Evolutionary conservation across 306 rosid genomes (phyloP).

Genomic region (Abrus pulchellus): DNA sequence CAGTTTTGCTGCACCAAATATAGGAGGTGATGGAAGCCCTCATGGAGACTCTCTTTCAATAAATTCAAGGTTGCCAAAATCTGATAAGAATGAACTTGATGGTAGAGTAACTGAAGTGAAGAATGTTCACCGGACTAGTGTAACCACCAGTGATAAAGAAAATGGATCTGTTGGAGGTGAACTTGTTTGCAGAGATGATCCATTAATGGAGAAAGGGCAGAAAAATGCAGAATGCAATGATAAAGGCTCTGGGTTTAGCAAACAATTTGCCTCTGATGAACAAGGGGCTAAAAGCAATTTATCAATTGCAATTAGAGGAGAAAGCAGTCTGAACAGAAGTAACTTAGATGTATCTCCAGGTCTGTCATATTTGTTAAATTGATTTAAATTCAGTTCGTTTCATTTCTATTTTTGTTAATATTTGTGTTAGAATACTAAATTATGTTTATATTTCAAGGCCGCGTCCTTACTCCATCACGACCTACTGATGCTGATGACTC

Average conservation of each 20-base stretch:
- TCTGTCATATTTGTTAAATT: constrained; percentile 41
- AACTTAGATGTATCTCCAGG: constrained; percentile 75
- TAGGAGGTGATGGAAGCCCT: constrained; percentile 66
- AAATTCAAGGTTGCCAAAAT: constrained; percentile 61
- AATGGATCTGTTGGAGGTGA: constrained; percentile 60
- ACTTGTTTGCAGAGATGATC: constrained; percentile 58
- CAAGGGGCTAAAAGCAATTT: constrained; percentile 58
- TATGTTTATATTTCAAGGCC: constrained; percentile 62
- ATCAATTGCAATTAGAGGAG: constrained; percentile 59
- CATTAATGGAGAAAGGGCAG: constrained; percentile 62
- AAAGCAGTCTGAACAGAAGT: constrained; percentile 61
- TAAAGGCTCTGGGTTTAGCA: constrained; percentile 60
- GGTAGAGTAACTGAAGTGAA: constrained; percentile 60
- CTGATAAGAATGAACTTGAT: constrained; percentile 63
- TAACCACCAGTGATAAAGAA: constrained; percentile 67
- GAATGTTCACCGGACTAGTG: constrained; percentile 57
- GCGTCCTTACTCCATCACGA: constrained; percentile 55
- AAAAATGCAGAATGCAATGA: constrained; percentile 59
- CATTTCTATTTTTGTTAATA: constrained; percentile 11
- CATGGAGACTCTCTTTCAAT: constrained; percentile 56
- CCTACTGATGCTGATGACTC: constrained; percentile 58
- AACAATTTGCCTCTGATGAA: constrained; percentile 59
- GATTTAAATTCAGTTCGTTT: constrained; percentile 11
- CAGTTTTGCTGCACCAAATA: constrained; percentile 59
- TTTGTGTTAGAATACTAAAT: constrained; percentile 35